Base-by-base conservation (phyloP, 331 rosid species). In the Rhamnella rubrinervis region DNA sequence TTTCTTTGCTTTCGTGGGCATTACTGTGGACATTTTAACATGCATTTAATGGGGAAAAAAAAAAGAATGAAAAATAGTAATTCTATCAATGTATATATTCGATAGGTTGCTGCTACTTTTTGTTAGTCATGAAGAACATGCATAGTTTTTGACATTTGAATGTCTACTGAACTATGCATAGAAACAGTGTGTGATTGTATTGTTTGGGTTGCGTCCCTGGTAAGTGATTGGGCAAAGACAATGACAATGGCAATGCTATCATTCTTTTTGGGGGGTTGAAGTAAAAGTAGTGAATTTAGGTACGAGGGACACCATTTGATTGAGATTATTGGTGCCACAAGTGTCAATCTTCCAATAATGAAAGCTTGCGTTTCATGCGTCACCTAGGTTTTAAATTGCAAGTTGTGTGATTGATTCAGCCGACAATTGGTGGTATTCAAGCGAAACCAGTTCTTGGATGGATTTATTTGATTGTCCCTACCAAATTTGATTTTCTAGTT, bases 401-500 rank as follows among this genome's bases (percentile, higher is more conserved):
- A 67, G 51, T 52, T 62, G 71, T 62, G 21, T 21, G 47, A 31
- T 31, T 31, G 41, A 26, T 44, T 25, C 63, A 61, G 66, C 65
- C 46, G 44, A 63, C 38, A 55, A 25, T 70, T 56, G 63, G 57
- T 37, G 68, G 68, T 70, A 63, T 31, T 41, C 23, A 13, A 25
- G 6, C 2, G 53, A 38, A 49, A 49, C 64, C 37, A 25, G 49
- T 25, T 47, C 19, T 12, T 58, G 59, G 19, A 49, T 76, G 71
- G 76, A 56, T 47, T 56, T 51, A 21, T 62, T 37, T 46, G 1
- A 14, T 14, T 13, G 62, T 56, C 65, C 67, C 55, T 58, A 46
- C 67, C 61, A 38, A 1, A 31, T 58, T 68, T 56, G 55, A 70
- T 63, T 64, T 37, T 70, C 53, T 70, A 35, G 68, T 19, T 71